phyloP scores from a whole-genome alignment of 495 filamentous ascomycete species.

The Aspergillus heteromorphus region DNA sequence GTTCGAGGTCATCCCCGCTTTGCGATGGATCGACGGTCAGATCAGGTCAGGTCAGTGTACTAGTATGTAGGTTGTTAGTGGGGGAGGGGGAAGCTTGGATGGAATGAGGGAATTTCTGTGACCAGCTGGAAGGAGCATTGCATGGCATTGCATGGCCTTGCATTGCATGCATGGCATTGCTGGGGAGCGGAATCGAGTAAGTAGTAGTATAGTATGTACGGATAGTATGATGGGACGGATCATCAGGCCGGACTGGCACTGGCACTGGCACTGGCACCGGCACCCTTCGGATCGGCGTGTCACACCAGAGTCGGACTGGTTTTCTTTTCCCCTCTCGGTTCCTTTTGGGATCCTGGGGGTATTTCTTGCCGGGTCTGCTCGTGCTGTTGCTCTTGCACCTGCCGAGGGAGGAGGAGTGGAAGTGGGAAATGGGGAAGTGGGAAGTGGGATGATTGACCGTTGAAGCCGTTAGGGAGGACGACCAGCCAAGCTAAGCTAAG shows the following conservation, averaged over 20 bases:
- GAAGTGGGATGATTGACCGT: too few relatives aligned
- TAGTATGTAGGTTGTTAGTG: constrained; percentile 1
- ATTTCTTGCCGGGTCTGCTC: not conserved
- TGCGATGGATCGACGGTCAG: not conserved
- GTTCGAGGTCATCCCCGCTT: not conserved
- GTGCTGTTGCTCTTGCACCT: not conserved
- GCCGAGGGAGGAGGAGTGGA: not conserved
- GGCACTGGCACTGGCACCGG: too few relatives aligned
- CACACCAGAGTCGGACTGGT: too few relatives aligned
- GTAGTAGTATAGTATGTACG: too few relatives aligned
- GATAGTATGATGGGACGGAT: not conserved
- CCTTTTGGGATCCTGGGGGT: not conserved
- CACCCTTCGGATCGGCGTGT: not conserved
- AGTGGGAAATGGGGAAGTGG: not conserved
- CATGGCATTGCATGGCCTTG: too few relatives aligned
- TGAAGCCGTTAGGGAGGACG: too few relatives aligned
- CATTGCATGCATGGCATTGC: too few relatives aligned
- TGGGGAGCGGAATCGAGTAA: not conserved
- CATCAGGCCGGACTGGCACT: not conserved
- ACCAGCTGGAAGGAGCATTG: not conserved
- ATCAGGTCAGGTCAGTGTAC: too few relatives aligned
- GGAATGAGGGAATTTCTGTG: not conserved
- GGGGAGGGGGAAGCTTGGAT: not conserved
- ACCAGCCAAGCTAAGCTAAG: not conserved
- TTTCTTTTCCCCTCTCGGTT: not conserved